A percentile compares a stretch with the other conserved stretches of the same genome.
Conservation (phyloP, 192 early-diverging fungal genomes). For the Coemansia erecta region DNA sequence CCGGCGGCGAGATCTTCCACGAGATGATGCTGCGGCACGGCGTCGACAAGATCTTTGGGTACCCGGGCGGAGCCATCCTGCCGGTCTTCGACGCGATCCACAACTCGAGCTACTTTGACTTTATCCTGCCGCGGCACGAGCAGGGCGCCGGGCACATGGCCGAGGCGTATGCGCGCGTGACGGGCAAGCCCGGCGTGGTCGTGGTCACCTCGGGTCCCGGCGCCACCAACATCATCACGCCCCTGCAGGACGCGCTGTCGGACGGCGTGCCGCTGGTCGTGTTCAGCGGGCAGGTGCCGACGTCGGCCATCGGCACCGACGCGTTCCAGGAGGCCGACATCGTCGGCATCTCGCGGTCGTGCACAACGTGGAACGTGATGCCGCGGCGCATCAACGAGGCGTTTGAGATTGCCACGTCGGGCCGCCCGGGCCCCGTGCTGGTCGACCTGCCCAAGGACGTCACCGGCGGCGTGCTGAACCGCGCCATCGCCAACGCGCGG, state of each 20-base stretch:
- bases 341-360: slow-evolving; percentile 90
- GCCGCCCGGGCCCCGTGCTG: slow-evolving; percentile 94
- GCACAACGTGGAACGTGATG: slow-evolving; percentile 99
- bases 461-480: slow-evolving; percentile 83
- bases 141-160: slow-evolving; percentile 99
- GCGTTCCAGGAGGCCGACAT: slow-evolving; percentile 99
- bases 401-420: slow-evolving; percentile 93
- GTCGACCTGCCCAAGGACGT: slow-evolving; percentile 99
- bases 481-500: slow-evolving; percentile 71
- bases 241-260: slow-evolving; percentile 94
- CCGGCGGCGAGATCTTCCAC: slow-evolving; percentile 98
- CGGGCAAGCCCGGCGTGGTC: slow-evolving; percentile 61
- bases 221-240: slow-evolving; percentile 96
- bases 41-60: slow-evolving; percentile 95
- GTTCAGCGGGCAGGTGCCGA: slow-evolving; percentile 92
- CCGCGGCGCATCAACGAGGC: slow-evolving; percentile 98
- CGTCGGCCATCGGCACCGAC: slow-evolving; percentile 87
- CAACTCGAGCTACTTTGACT: slow-evolving; percentile 93
- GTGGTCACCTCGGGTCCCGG: slow-evolving; percentile 94
- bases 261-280: slow-evolving; percentile 97
- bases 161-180: slow-evolving; percentile 92
- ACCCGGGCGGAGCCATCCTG: slow-evolving; percentile 97
- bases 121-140: slow-evolving; percentile 94
- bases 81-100: slow-evolving; percentile 99
- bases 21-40: slow-evolving; percentile 96